These are phyloP conservation scores for Heliamphora pulchella DNA, from an alignment of 179 eudicot genomes.

Conservation along the genomic window DNA sequence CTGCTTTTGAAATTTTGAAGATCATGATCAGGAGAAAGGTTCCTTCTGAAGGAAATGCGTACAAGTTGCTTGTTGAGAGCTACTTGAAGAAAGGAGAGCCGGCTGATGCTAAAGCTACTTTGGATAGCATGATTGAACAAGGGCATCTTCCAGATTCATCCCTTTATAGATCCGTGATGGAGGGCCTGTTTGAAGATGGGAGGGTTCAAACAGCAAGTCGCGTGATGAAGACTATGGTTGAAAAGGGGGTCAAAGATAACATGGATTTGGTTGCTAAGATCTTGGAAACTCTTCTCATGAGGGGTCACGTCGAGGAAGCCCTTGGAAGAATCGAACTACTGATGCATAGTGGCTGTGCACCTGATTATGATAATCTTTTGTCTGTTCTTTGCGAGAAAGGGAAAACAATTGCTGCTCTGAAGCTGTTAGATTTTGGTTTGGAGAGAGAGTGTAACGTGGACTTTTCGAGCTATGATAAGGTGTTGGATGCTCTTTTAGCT, in stretches of 20 bases:
- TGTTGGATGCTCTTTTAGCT: constrained; percentile 66
- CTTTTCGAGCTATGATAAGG: constrained; percentile 64
- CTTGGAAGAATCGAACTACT: constrained; percentile 76
- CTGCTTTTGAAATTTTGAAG: constrained; percentile 65
- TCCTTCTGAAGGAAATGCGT: constrained; percentile 44
- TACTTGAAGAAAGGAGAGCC: constrained; percentile 78
- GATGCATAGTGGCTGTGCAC: constrained; percentile 56
- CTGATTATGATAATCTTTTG: constrained; percentile 53
- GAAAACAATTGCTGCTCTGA: constrained; percentile 77
- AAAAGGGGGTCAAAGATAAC: constrained; percentile 79
- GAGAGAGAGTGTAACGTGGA: constrained; percentile 69
- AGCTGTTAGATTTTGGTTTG: constrained; percentile 68
- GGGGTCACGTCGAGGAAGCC: constrained; percentile 98
- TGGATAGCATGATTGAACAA: constrained; percentile 81
- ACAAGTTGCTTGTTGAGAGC: constrained; percentile 50
- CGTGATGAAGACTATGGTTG: constrained; percentile 81
- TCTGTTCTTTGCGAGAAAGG: constrained; percentile 68
- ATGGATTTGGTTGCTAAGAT: constrained; percentile 70
- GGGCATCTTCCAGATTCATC: constrained; percentile 71
- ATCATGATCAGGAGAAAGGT: constrained; percentile 83
- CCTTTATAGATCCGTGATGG: constrained; percentile 61
- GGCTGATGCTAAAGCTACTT: constrained; percentile 74
- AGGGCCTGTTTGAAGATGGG: constrained; percentile 72
- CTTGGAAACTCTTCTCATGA: constrained; percentile 68
- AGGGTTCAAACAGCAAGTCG: constrained; percentile 94